Conservation (phyloP, 1,284 basidiomycete species). For the Ustilago esculenta region DNA sequence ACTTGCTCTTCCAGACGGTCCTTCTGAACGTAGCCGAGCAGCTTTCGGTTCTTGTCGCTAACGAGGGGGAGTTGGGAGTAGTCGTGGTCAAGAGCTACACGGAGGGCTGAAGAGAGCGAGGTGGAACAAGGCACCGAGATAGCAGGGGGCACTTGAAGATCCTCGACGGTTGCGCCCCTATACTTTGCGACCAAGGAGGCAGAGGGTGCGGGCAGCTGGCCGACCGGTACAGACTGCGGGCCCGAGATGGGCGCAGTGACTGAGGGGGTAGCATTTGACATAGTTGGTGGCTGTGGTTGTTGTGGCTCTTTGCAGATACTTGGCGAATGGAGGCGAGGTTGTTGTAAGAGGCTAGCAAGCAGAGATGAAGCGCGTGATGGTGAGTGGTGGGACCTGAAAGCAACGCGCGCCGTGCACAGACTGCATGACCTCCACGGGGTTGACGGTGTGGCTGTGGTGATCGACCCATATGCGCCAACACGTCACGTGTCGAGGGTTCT, state of each 20-base stretch:
- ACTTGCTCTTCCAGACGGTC: conserved; percentile 46
- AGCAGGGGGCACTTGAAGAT: conserved; percentile 60
- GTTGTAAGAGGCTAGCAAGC: neutral
- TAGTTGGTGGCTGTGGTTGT: neutral
- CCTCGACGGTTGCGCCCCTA: conserved; percentile 60
- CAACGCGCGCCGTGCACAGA: conserved; percentile 12
- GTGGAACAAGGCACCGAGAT: conserved; percentile 54
- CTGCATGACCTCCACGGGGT: conserved; percentile 5
- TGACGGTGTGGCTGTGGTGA: conserved; percentile 18
- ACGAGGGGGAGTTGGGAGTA: conserved; percentile 60
- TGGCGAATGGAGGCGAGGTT: no score
- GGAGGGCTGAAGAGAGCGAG: conserved; percentile 41
- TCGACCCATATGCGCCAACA: conserved; percentile 4
- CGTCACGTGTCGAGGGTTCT: no score
- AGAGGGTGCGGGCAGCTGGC: conserved; percentile 47
- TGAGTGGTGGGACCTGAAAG: conserved; percentile 1
- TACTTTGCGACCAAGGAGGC: conserved; percentile 50
- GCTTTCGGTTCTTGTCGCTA: conserved; percentile 49
- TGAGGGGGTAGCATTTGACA: conserved; percentile 32
- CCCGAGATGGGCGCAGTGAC: conserved; percentile 56
- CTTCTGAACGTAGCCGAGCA: conserved; percentile 62
- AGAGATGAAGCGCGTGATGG: neutral
- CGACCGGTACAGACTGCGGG: conserved; percentile 46
- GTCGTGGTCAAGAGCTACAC: conserved; percentile 60
- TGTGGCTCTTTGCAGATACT: neutral